Base-by-base conservation (phyloP, 2,329 filamentous ascomycete species). In the Botryotinia convoluta region DNA sequence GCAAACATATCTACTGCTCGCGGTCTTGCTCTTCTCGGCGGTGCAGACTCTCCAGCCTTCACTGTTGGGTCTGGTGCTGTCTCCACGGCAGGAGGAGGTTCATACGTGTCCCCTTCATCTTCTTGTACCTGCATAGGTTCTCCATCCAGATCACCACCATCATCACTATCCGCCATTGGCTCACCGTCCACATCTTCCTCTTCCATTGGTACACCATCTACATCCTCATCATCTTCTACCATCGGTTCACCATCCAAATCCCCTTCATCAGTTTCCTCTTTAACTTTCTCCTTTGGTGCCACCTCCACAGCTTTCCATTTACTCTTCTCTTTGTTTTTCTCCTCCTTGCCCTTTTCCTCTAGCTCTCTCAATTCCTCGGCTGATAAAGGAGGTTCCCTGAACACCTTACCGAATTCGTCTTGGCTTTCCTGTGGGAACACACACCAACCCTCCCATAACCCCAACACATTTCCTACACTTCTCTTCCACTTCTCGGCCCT, bases 1-100 rank as follows among this genome's bases (percentile, higher is more conserved):
- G 92, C 93, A 87, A 96, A 97, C 93, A 96, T 95, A 80, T 96
- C 93, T 77, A 92, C 92, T 7, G 93, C 93, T 77, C 90, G 90
- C 82, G 93, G 91, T 73, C 79, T 73, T 72, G 76, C 74, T 44
- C 75, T 74, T 70, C 75, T 71, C 70, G 78, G 78, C 35, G 80
- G 77, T 10, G 32, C 26, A 39, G 74, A 45, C 22, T 69, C 72
- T 29, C 71, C 71, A 51, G 1, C 29, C 51, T 54, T 73, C 4
- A 3, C 9, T 16, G 37, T 8, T 7, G 42, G 29, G 51, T 42
- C 35, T 4, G 62, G 10, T 68, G 18, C 35, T 5, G 32, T n/a
- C 5, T 72, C 51, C n/a, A 18, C 29, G 7, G 18, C 48, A 2
- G 45, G 32, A 57, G 45, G 62, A 20, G 57, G 60, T 59, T 70